Conservation (phyloP, 2,329 filamentous ascomycete species). For the Ceratocystis ficicola region DNA sequence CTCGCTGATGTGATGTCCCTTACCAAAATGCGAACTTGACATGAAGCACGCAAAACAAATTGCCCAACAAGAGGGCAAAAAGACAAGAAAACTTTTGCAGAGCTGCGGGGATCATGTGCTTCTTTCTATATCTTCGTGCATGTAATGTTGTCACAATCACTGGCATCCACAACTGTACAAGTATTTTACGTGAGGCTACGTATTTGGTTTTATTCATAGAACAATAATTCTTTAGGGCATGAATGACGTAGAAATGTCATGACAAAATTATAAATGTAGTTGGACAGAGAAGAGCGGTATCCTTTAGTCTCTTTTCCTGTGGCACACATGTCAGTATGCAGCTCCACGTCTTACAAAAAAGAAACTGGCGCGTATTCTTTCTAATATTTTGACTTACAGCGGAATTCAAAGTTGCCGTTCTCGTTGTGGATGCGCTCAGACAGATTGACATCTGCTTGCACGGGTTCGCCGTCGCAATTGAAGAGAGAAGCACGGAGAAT, state of each 20-base stretch:
- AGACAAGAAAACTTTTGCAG: background rate
- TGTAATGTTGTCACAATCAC: background rate
- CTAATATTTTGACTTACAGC: slow-evolving; percentile 24
- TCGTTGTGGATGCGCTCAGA: slow-evolving; percentile 43
- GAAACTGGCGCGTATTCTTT: background rate
- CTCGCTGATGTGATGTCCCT: background rate
- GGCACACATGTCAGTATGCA: background rate
- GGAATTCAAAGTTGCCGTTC: slow-evolving; percentile 35
- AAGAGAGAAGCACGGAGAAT: slow-evolving; percentile 41
- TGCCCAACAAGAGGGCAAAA: too few species aligned
- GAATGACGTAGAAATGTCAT: slow-evolving; percentile 1
- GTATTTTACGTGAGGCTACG: background rate
- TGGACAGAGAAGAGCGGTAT: background rate
- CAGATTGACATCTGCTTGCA: slow-evolving; percentile 41
- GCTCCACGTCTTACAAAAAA: background rate
- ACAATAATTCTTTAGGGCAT: background rate
- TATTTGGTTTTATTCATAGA: background rate
- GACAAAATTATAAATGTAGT: slow-evolving; percentile 2
- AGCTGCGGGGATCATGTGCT: background rate
- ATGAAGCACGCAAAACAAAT: too few species aligned
- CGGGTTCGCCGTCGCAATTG: slow-evolving; percentile 33
- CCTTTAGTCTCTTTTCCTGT: background rate
- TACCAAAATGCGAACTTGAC: background rate
- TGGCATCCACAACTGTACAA: background rate
- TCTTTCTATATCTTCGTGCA: background rate